These are phyloP conservation scores for Madurella mycetomatis DNA, from an alignment of 2,329 filamentous ascomycete genomes.

Conservation along the genomic window DNA sequence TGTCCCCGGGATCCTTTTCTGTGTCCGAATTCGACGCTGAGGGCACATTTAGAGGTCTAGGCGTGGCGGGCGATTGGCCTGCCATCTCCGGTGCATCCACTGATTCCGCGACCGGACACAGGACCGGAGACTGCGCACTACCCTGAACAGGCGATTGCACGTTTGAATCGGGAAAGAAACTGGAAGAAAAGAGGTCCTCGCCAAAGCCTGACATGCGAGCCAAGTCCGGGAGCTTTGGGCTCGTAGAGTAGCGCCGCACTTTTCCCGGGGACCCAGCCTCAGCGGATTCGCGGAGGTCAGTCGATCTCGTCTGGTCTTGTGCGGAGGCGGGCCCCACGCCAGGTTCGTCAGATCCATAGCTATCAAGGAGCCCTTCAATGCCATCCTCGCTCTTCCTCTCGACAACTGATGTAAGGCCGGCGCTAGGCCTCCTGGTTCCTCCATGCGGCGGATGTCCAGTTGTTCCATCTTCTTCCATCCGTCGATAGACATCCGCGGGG, in stretches of 20 bases:
- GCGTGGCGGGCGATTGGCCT: not conserved
- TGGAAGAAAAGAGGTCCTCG: constrained; percentile 49
- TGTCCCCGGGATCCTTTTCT: not conserved
- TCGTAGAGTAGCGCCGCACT: constrained; percentile 41
- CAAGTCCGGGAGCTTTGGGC: constrained; percentile 55
- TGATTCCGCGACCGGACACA: not conserved
- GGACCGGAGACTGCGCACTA: not conserved
- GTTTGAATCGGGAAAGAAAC: constrained; percentile 24
- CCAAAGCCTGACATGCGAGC: constrained; percentile 58
- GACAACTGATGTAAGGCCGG: constrained; percentile 47
- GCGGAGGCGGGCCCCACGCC: not conserved
- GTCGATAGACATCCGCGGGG: constrained; percentile 73
- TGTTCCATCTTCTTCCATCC: constrained; percentile 61
- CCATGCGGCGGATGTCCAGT: constrained; percentile 45
- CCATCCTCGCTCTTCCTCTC: constrained; percentile 58
- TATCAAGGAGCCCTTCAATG: constrained; percentile 40
- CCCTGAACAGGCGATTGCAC: constrained; percentile 4
- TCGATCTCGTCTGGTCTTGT: constrained; percentile 1
- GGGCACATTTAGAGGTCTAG: not conserved
- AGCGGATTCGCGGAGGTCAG: not conserved
- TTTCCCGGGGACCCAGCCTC: constrained; percentile 18
- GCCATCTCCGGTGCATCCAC: not conserved
- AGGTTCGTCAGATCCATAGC: constrained; percentile 18
- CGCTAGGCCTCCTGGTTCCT: constrained; percentile 29
- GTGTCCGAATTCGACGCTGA: not conserved